Conservation (phyloP, 2,329 filamentous ascomycete genomes). For the Aspergillus sclerotialis region DNA sequence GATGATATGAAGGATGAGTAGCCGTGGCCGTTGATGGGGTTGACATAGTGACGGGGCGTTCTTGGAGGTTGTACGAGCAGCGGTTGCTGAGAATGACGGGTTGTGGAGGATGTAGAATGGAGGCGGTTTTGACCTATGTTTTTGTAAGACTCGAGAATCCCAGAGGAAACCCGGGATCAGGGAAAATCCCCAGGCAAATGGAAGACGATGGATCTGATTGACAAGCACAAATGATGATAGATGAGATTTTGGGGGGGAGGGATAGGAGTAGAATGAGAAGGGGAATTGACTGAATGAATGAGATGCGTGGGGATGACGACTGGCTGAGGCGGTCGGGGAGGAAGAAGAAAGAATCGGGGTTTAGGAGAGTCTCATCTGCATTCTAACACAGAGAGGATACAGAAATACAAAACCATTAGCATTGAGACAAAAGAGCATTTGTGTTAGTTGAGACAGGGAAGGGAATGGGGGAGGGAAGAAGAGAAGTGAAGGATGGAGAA, state of each 20-base stretch:
- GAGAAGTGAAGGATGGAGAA: too few relatives aligned
- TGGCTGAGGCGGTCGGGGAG: slow-evolving; percentile 19
- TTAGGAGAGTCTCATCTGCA: slow-evolving; percentile 6
- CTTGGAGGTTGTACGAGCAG: slow-evolving; percentile 23
- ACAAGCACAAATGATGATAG: not conserved
- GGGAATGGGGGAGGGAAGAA: not conserved
- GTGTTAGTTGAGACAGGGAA: not conserved
- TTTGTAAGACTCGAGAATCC: slow-evolving; percentile 2
- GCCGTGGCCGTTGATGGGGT: slow-evolving; percentile 72
- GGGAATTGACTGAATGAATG: slow-evolving; percentile 7
- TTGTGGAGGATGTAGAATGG: slow-evolving; percentile 1
- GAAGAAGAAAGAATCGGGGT: slow-evolving; percentile 10
- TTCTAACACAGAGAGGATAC: slow-evolving; percentile 1
- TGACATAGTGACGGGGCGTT: slow-evolving; percentile 54
- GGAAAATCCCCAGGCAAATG: not conserved
- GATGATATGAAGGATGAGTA: slow-evolving; percentile 56
- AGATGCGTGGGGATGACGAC: slow-evolving; percentile 18
- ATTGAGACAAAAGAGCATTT: not conserved
- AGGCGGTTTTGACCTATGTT: too few relatives aligned
- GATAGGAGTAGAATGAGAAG: slow-evolving; percentile 1
- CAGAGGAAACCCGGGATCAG: not conserved
- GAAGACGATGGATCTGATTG: too few relatives aligned
- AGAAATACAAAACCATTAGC: not conserved
- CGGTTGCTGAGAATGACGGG: slow-evolving; percentile 6
- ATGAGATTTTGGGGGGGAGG: slow-evolving; percentile 1